Base-by-base conservation (phyloP, 2,329 filamentous ascomycete genomes). In the Cladosporium colombiae region DNA sequence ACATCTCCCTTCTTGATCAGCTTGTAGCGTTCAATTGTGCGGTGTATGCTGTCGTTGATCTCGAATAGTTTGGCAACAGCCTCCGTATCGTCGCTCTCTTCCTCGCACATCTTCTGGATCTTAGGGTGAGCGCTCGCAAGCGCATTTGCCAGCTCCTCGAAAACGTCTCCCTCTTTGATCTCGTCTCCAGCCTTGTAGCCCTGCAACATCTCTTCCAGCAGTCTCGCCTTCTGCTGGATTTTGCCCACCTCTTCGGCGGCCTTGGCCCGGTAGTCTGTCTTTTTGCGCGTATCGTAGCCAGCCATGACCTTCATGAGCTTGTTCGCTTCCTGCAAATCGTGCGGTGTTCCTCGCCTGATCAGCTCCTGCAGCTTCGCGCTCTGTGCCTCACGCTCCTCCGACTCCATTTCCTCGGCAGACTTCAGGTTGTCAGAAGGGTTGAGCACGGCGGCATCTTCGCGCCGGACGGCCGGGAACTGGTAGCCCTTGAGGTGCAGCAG, bases 271-370 rank as follows among this genome's bases (percentile, higher is more conserved):
- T 97, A 99, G 80, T 99, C 94, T 1, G 95, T 97, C 81, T 98
- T 98, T 77, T 92, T 91, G 72, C 93, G 85, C 66, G 92, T 97
- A 78, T 99, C 95, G 78, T 91, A 99, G 68, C 95, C 95, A 62
- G 95, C 95, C 95, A 99, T 98, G 71, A 99, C 86, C 81, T 99
- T 99, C 95, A 99, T 99, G 62, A 99, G 84, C 72, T 92, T 89
- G 76, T 98, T 99, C 63, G 95, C 95, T 82, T 99, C 95, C 77
- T 97, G 94, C 66, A 99, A 81, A 77, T 99, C 95, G 69, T 96
- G 91, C 29, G 95, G 95, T 5, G 91, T 89, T 64, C 95, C 95
- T 71, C 95, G 86, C 67, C 95, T 89, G 75, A 99, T 98, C 62
- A 99, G 84, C 80, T 99, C 95, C 76, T 99, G 95, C 21, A 99